phyloP scores from a whole-genome alignment of 352 stramenopile species.

The Globisporangium cystogenes region DNA sequence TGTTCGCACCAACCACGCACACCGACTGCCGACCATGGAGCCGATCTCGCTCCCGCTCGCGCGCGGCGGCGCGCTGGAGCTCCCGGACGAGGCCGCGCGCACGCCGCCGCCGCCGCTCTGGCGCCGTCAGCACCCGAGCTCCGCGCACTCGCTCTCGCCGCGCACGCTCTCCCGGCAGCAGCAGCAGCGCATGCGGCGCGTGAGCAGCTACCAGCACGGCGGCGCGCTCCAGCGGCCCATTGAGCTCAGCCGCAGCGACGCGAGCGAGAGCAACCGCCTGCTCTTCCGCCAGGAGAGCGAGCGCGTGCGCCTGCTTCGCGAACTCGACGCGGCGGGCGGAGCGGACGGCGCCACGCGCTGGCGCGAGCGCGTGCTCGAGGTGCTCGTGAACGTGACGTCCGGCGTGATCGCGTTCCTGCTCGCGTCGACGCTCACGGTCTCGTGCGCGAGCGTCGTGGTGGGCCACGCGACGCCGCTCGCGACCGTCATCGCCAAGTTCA shows the following conservation, averaged over 20 bases:
- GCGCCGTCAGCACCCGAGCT: slow-evolving; percentile 27
- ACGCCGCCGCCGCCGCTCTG: slow-evolving; percentile 4
- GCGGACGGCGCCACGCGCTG: background rate
- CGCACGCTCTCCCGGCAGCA: slow-evolving; percentile 13
- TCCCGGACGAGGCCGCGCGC: slow-evolving; percentile 11
- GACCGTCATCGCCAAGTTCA: slow-evolving; percentile 65
- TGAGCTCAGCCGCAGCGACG: background rate
- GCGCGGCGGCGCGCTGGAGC: slow-evolving; percentile 40
- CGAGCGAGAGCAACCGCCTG: slow-evolving; percentile 11
- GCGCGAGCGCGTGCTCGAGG: slow-evolving; percentile 3
- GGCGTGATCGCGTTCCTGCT: slow-evolving; percentile 76
- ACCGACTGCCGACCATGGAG: slow-evolving; percentile 34
- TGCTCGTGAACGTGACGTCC: slow-evolving; percentile 65
- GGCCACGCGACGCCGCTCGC: slow-evolving; percentile 55
- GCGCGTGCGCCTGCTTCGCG: slow-evolving; percentile 7
- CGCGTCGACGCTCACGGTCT: slow-evolving; percentile 73
- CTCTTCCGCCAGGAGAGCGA: slow-evolving; percentile 16
- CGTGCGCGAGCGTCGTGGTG: slow-evolving; percentile 72
- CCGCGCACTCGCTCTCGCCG: slow-evolving; percentile 38
- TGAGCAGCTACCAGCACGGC: slow-evolving; percentile 50
- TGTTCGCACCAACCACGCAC: too few species aligned
- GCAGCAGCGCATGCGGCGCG: slow-evolving; percentile 31
- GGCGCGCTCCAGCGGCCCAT: background rate
- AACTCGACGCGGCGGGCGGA: background rate
- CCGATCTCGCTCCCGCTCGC: slow-evolving; percentile 40